Base-by-base conservation (phyloP, 305 asterid genomes). In the Fraxinus floribunda region DNA sequence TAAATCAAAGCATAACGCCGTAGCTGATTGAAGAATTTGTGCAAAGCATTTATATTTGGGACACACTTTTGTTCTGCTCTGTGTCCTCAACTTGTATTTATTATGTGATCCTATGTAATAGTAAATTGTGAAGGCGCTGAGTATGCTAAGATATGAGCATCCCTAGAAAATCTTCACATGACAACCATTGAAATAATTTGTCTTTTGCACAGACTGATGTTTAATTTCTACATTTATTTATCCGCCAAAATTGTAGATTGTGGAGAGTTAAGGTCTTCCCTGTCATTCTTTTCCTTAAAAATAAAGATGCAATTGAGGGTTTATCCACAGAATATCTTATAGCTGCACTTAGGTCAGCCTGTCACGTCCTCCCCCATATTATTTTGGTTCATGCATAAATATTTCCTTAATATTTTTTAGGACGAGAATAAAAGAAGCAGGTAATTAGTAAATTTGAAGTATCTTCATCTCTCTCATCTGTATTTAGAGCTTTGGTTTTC, bases 231-330 rank as follows among this genome's bases (percentile, higher is more conserved):
- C 52, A 26, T n/a, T 46, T 7, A 46, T 72, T 5, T 30, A 41
- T 20, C 16, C 44, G 57, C 18, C 29, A 62, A n/a, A 76, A 1
- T 39, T 82, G 83, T 90, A 95, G 99, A 92, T 78, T 92, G 96
- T 89, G 98, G 3, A 91, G 92, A 60, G 88, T 85, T 11, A 84
- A 86, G 74, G 93, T 91, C 38, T 89, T 93, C 60, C 95, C 97
- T 75, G 89, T 92, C 34, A 66, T 93, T 82, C 7, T 89, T 84
- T 91, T 90, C 66, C 97, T 91, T 36, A 82, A 79, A 86, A 71
- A 60, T 66, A 93, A 90, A 84, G 90, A 81, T 36, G 77, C 81
- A 29, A 80, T 87, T 44, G 90, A 88, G 79, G 88, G 68, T 46
- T 85, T 92, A 39, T 88, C 92, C 60, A 82, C 91, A 7, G 79